Evolutionary conservation across 2,329 filamentous ascomycete species (phyloP).

Genomic region (Epichloe typhina): DNA sequence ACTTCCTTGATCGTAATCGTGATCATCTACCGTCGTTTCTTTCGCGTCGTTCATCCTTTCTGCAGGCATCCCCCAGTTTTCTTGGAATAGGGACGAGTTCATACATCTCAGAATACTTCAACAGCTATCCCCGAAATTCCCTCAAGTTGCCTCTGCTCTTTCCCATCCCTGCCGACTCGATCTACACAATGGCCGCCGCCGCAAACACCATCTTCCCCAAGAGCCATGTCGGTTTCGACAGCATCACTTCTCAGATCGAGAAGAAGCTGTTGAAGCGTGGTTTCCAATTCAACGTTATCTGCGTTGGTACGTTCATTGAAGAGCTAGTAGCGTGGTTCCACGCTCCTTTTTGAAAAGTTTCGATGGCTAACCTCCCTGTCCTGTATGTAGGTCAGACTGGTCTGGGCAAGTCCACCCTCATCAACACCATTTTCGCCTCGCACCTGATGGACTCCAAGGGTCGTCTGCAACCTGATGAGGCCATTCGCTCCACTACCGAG

Average conservation of each 20-base stretch:
- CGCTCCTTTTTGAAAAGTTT: not conserved
- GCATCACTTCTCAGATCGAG: constrained; percentile 99
- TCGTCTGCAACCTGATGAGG: constrained; percentile 81
- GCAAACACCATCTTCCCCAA: constrained; percentile 68
- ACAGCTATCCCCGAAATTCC: constrained; percentile 8
- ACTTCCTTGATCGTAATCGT: constrained; percentile 4
- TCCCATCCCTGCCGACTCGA: constrained; percentile 21
- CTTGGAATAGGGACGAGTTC: constrained; percentile 20
- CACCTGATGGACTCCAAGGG: constrained; percentile 99
- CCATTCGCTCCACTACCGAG: constrained; percentile 89
- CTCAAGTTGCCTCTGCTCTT: not conserved
- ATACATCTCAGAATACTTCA: constrained; percentile 13
- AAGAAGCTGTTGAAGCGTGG: constrained; percentile 98
- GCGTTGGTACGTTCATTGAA: constrained; percentile 64
- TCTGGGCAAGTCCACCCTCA: constrained; percentile 94
- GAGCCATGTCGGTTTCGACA: constrained; percentile 99
- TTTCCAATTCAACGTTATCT: constrained; percentile 99
- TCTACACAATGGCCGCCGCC: constrained; percentile 50
- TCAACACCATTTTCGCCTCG: constrained; percentile 99
- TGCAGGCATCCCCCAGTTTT: constrained; percentile 12
- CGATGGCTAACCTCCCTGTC: constrained; percentile 8
- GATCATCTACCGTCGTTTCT: constrained; percentile 4
- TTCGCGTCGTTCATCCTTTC: constrained; percentile 13
- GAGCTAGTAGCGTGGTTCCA: constrained; percentile 4
- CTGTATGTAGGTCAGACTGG: constrained; percentile 72